phyloP scores from a whole-genome alignment of 2,329 filamentous ascomycete species.

The Sordariomycetes sp. region DNA sequence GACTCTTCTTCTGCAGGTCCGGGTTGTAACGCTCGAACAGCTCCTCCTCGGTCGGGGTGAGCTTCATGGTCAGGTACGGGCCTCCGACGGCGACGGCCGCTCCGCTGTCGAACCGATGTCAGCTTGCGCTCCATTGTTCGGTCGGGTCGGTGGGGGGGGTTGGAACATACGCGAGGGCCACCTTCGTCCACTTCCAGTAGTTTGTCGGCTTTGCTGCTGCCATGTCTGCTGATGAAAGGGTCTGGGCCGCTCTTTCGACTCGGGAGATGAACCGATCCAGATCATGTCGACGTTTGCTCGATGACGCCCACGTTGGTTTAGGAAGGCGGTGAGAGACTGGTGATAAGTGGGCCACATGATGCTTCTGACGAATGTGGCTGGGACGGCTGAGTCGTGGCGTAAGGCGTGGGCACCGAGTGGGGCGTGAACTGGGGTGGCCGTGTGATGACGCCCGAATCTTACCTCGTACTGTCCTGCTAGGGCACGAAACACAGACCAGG shows the following conservation, averaged over 20 bases:
- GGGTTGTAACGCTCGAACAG: constrained; percentile 87
- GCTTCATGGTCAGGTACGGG: constrained; percentile 67
- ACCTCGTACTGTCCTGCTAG: background rate
- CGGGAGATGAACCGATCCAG: background rate
- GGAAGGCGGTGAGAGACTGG: background rate
- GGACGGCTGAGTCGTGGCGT: background rate
- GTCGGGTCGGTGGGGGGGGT: constrained; percentile 4
- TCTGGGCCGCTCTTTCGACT: background rate
- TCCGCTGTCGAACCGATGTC: constrained; percentile 38
- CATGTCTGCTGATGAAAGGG: background rate
- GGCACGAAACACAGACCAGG: background rate
- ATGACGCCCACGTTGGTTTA: background rate
- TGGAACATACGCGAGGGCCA: constrained; percentile 49
- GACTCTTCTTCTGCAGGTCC: constrained; percentile 75
- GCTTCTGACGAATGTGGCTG: background rate
- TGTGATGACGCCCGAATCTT: background rate
- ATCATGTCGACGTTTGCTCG: background rate
- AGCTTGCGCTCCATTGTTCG: background rate
- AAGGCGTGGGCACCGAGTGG: background rate
- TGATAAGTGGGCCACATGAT: background rate
- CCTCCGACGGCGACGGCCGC: constrained; percentile 65
- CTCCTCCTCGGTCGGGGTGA: constrained; percentile 81
- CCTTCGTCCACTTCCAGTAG: constrained; percentile 52
- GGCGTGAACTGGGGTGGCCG: too few relatives aligned
- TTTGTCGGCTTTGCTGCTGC: constrained; percentile 8